These are phyloP conservation scores for Boletus rubropictus DNA, from an alignment of 768 basidiomycete genomes.

Conservation along the genomic window DNA sequence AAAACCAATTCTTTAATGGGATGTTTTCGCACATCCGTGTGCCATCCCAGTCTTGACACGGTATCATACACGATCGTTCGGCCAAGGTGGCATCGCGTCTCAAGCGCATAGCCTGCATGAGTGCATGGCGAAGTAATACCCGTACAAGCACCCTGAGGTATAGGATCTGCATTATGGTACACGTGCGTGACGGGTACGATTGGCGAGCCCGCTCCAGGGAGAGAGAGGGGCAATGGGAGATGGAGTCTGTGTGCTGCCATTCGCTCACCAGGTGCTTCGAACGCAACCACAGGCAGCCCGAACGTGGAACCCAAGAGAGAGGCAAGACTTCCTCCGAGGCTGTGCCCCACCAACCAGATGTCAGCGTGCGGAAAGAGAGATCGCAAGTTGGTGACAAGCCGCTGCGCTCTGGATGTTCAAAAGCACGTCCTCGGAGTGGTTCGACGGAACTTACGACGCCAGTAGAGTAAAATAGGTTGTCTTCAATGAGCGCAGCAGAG, in stretches of 20 bases:
- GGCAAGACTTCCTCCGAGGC: conserved; percentile 61
- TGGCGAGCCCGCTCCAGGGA: conserved; percentile 7
- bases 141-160: conserved; percentile 55
- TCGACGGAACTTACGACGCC: conserved; percentile 59
- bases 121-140: conserved; percentile 49
- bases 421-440: neutral
- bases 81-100: conserved; percentile 59
- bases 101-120: conserved; percentile 61
- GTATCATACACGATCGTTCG: conserved; percentile 63
- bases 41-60: conserved; percentile 57
- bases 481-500: conserved; percentile 75
- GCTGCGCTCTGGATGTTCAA: conserved; percentile 28
- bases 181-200: conserved; percentile 39
- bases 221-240: conserved; percentile 47
- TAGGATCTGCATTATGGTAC: conserved; percentile 69
- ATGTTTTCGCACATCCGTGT: conserved; percentile 50
- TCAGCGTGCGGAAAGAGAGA: conserved; percentile 52
- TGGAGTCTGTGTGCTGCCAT: conserved; percentile 57
- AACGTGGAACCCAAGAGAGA: conserved; percentile 60
- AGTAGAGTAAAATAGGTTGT: conserved; percentile 87
- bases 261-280: conserved; percentile 61
- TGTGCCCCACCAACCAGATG: conserved; percentile 59
- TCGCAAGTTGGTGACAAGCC: conserved; percentile 53
- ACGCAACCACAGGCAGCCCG: conserved; percentile 58
- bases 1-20: conserved; percentile 50